phyloP scores from a whole-genome alignment of 225 moss, liverwort and hornwort species.

The Ulota crispa region DNA sequence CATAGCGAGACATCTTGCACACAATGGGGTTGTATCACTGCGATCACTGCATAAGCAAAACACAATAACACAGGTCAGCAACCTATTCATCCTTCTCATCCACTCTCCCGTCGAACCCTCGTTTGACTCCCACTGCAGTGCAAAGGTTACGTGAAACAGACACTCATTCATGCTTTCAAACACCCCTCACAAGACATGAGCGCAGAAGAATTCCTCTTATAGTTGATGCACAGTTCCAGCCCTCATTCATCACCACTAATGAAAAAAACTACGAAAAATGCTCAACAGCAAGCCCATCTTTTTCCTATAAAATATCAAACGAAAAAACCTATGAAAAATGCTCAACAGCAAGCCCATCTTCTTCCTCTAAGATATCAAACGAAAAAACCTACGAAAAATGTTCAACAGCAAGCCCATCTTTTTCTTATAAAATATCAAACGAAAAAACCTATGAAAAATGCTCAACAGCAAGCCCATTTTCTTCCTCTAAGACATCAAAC shows the following conservation, averaged over 20 bases:
- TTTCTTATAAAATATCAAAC: no score
- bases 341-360: neutral
- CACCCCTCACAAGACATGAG: neutral
- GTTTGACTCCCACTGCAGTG: neutral
- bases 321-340: neutral
- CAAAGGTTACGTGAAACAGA: neutral
- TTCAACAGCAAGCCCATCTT: neutral
- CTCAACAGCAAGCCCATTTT: neutral
- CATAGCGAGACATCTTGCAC: conserved; percentile 81
- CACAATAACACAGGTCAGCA: neutral
- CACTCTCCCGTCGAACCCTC: neutral
- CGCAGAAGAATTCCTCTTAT: neutral
- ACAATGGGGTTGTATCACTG: neutral
- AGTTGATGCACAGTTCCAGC: no score
- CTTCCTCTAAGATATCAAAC: conserved; percentile 12
- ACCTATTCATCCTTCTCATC: neutral
- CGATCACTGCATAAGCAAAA: conserved; percentile 20
- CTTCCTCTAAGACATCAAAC: conserved; percentile 11
- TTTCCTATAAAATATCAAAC: conserved; percentile 10
- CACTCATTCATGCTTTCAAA: neutral
- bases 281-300: neutral
- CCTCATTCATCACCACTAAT: neutral
- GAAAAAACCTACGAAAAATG: neutral
- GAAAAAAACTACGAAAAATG: neutral
- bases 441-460: neutral